Conservation (phyloP, 2,329 filamentous ascomycete species). For the Lachnellula occidentalis region DNA sequence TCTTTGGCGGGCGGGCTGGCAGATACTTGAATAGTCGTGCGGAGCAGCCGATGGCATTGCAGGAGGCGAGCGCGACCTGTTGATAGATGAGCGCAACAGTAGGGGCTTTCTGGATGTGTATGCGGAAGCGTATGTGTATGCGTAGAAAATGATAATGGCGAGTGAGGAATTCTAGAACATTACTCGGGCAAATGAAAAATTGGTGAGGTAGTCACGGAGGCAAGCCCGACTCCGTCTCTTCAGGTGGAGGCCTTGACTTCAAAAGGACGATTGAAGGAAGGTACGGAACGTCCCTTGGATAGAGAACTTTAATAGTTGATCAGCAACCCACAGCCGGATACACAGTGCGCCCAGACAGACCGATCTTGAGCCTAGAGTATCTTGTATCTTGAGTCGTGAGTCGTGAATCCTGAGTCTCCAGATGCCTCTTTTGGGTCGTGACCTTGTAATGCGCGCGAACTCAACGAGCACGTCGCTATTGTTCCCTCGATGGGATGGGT, state of each 20-base stretch:
- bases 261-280: neutral
- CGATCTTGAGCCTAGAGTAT: no score
- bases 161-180: slow-evolving; percentile 6
- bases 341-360: no score
- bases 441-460: no score
- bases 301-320: no score
- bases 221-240: slow-evolving; percentile 1
- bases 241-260: neutral
- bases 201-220: neutral
- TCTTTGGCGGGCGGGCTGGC: neutral
- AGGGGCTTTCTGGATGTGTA: neutral
- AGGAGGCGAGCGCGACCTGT: neutral
- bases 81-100: neutral
- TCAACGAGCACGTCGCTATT: no score
- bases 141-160: no score
- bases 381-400: no score
- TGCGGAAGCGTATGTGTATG: neutral
- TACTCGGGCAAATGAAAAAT: neutral
- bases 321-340: no score
- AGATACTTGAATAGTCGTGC: neutral
- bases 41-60: slow-evolving; percentile 1
- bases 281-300: neutral
- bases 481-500: no score
- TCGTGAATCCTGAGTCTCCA: no score
- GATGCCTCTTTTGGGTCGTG: no score